Evolutionary conservation across 306 rosid species (phyloP), one percentile per base, ranked within the genome.

Genomic region (Datisca glomerata): DNA sequence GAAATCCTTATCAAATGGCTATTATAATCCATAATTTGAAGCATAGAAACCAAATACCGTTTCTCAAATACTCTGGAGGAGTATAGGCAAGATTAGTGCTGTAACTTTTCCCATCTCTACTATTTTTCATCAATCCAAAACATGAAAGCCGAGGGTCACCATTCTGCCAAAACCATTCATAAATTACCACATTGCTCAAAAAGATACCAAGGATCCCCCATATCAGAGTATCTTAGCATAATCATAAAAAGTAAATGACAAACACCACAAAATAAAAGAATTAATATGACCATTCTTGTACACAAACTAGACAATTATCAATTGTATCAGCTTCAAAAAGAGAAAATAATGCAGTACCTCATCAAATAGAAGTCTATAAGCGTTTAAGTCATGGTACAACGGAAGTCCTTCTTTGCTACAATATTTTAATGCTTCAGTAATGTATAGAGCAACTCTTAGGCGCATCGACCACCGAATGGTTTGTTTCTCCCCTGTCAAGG

Each of bases 61-160:
- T 76, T 67, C 55, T 64, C 49, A 78, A 62, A 72, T 82, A 82
- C 68, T 82, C 94, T 15, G 94, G 94, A 60, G 94, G 94, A 6
- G 85, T 67, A 59, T 82, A 82, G 7, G 89, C 81, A 37, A 78
- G 84, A 67, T 78, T 82, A 49, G 94, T 82, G 70, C 89, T 74
- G 56, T 82, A 82, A 56, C 86, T 78, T 69, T 74, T 81, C 38
- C 94, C 94, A 24, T 78, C 94, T 68, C 68, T 71, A 54, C 85
- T 75, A 53, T 78, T 82, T 63, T 75, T 78, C 80, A 78, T 75
- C 85, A 78, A 72, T 36, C 94, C 94, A 51, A 82, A 82, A 68
- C 89, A 82, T 16, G 94, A 82, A 45, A 75, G 81, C 58, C 89
- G 74, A 28, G 85, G 89, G 59, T 82, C 85, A 5, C 94, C 89